Percentiles rank a stretch among this genome's conserved stretches.
phyloP scores from a whole-genome alignment of 1,284 basidiomycete species.

The Fistulina hepatica region DNA sequence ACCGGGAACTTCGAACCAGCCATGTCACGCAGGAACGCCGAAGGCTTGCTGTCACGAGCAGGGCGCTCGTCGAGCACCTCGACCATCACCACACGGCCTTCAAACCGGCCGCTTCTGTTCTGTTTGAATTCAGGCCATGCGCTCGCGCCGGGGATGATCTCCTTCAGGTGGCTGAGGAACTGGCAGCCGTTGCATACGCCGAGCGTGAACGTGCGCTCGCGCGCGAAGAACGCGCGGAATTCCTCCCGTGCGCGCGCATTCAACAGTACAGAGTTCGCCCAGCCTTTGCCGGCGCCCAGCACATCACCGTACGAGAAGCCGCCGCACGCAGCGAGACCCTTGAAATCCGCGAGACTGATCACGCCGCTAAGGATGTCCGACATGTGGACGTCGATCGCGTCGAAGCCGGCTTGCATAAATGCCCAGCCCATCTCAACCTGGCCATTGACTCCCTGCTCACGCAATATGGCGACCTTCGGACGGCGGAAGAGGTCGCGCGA shows the following conservation, averaged over 20 bases:
- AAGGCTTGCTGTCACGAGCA: conserved; percentile 40
- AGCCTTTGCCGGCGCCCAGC: conserved; percentile 93
- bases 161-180: conserved; percentile 81
- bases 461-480: conserved; percentile 89
- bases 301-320: conserved; percentile 99
- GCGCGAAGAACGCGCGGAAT: conserved; percentile 75
- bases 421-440: conserved; percentile 99
- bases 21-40: conserved; percentile 88
- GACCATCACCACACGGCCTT: conserved; percentile 77
- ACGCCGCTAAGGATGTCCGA: conserved; percentile 80
- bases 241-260: conserved; percentile 65
- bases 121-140: conserved; percentile 88
- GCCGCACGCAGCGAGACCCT: conserved; percentile 89
- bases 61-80: conserved; percentile 46
- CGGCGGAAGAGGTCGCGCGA: conserved; percentile 33
- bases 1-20: conserved; percentile 80
- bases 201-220: conserved; percentile 77
- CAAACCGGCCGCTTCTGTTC: conserved; percentile 86
- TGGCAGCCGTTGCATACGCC: conserved; percentile 99
- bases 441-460: conserved; percentile 98
- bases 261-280: conserved; percentile 90
- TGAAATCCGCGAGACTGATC: conserved; percentile 59
- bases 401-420: conserved; percentile 88
- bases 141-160: conserved; percentile 80
- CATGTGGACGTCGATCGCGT: conserved; percentile 96